Evolutionary conservation across 2,329 filamentous ascomycete species (phyloP), one percentile per base, ranked within the genome.

Genomic region (Ambrosiella cleistominuta): DNA sequence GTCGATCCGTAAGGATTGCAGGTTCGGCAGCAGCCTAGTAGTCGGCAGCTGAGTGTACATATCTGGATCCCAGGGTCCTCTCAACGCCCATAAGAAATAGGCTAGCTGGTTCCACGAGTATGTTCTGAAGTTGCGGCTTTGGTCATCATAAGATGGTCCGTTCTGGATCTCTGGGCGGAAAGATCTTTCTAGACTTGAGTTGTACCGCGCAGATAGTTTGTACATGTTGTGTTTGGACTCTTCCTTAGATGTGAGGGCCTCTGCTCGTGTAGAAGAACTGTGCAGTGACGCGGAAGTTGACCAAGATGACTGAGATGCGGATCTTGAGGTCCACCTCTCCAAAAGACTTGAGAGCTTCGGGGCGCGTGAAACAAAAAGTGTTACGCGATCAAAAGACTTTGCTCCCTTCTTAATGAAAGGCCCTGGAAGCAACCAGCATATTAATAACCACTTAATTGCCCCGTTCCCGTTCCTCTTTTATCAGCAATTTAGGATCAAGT

Each of bases 101-200:
- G 73, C 67, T 37, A 78, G 68, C 63, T 79, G 76, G 39, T 70
- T 71, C 76, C 76, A 79, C 2, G 74, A 70, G 64, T 79, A 80
- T 63, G 73, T 75, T 52, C 75, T 73, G 61, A 79, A 78, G 15
- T 76, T 76, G 19, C 74, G 71, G 37, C 74, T 69, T 35, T 77
- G 67, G 12, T 68, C 73, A 1, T 70, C 69, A 56, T 76, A 75
- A 45, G 69, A 7, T 7, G 17, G 9, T 51, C 47, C 17, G 11
- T 36, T n/a, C 19, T 51, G 13, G 17, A 51, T 9, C 2, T 19
- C 13, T 27, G 27, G 17, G 9, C 6, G n/a, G 19, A 51, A 51
- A 7, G 17, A 36, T 12, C 47, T 15, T 12, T 51, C 8, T 11
- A 51, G 13, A 7, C 13, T 4, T 7, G 47, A 36, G 35, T 19